Evolutionary conservation across 768 basidiomycete species (phyloP).

Genomic region (Ramaria rubella): DNA sequence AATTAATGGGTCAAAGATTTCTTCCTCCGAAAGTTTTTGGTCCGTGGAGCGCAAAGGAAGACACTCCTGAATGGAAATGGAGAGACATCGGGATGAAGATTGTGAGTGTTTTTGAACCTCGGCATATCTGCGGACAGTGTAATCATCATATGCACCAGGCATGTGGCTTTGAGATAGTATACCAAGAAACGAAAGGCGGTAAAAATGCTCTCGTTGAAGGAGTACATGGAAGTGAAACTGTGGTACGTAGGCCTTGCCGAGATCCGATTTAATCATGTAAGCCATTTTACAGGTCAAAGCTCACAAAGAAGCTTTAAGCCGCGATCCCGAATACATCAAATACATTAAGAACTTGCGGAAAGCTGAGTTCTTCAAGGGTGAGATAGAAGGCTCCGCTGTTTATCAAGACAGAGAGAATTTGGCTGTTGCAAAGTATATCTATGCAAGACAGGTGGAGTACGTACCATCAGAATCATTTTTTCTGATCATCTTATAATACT

Average conservation of each 20-base stretch:
- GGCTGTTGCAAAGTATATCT: slow-evolving; percentile 61
- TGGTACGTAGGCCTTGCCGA: not conserved
- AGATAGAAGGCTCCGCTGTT: slow-evolving; percentile 65
- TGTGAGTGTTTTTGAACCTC: slow-evolving; percentile 34
- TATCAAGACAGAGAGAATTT: slow-evolving; percentile 72
- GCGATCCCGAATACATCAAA: slow-evolving; percentile 58
- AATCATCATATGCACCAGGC: slow-evolving; percentile 40
- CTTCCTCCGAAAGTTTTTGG: slow-evolving; percentile 89
- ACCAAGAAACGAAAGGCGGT: slow-evolving; percentile 71
- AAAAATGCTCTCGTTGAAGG: slow-evolving; percentile 42
- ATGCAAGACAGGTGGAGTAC: slow-evolving; percentile 60
- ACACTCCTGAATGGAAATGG: slow-evolving; percentile 66
- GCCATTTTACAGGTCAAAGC: slow-evolving; percentile 45
- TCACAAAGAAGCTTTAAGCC: slow-evolving; percentile 58
- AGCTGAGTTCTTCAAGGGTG: slow-evolving; percentile 70
- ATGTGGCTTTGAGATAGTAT: slow-evolving; percentile 96
- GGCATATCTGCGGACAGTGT: not conserved
- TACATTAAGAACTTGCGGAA: slow-evolving; percentile 63
- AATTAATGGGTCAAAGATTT: slow-evolving; percentile 86
- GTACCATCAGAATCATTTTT: slow-evolving; percentile 26
- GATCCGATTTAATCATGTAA: not conserved
- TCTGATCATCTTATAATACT: not conserved
- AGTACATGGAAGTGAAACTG: not conserved
- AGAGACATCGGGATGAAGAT: slow-evolving; percentile 91
- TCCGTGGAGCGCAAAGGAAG: slow-evolving; percentile 55